phyloP scores from a whole-genome alignment of 2,329 filamentous ascomycete genomes.

The Metarhizium album region DNA sequence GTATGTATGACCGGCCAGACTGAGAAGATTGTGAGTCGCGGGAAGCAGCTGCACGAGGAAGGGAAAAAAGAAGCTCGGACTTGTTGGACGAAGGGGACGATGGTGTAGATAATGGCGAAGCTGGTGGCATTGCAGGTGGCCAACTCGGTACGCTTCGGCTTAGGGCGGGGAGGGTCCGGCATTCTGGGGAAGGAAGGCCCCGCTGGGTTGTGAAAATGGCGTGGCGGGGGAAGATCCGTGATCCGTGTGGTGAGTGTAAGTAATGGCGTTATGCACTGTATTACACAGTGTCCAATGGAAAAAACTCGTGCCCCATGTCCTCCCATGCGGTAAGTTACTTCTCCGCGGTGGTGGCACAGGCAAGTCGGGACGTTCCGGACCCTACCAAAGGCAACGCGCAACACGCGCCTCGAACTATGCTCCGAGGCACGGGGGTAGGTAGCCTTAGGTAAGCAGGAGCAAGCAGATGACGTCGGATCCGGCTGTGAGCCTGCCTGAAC shows the following conservation, averaged over 20 bases:
- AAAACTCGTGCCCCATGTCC: too few relatives aligned
- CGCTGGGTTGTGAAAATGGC: too few relatives aligned
- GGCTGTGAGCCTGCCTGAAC: neutral
- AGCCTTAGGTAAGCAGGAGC: neutral
- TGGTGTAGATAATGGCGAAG: constrained; percentile 4
- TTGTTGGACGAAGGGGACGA: neutral
- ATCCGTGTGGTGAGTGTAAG: too few relatives aligned
- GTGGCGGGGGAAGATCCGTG: too few relatives aligned
- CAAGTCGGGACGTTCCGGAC: too few relatives aligned
- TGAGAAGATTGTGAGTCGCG: neutral
- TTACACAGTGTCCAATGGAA: too few relatives aligned
- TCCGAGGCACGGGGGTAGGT: neutral
- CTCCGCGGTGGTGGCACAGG: too few relatives aligned
- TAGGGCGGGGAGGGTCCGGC: constrained; percentile 18
- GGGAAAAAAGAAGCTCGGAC: neutral
- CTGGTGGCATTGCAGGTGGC: neutral
- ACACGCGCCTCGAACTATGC: neutral
- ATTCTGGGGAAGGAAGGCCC: neutral
- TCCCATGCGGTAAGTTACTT: too few relatives aligned
- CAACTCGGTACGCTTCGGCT: constrained; percentile 28
- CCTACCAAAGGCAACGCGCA: neutral
- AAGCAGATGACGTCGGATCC: neutral
- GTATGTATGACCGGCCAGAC: neutral
- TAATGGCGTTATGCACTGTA: too few relatives aligned
- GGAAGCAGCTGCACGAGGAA: constrained; percentile 1